A percentile compares a stretch with the other conserved stretches of the same genome.
phyloP scores from a whole-genome alignment of 1,284 basidiomycete genomes.

The Serendipita sp. region DNA sequence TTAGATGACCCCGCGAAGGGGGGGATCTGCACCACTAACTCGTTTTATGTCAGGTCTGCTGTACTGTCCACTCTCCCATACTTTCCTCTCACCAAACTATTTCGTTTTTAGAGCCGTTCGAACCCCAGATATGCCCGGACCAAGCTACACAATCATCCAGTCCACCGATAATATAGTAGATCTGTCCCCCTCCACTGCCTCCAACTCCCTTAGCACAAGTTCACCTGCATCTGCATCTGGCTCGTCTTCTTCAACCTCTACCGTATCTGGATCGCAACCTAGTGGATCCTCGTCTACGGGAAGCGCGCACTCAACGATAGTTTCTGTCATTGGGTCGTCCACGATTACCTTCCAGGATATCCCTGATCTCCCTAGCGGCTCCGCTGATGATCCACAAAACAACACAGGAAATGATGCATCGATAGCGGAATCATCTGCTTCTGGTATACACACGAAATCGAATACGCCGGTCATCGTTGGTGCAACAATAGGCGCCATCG shows the following conservation, averaged over 20 bases:
- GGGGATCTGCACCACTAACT: background rate
- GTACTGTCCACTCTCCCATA: background rate
- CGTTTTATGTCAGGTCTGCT: background rate
- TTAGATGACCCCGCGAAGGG: background rate
- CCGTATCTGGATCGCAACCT: background rate
- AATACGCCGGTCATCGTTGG: background rate
- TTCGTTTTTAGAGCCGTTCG: background rate
- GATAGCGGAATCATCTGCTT: too few relatives aligned
- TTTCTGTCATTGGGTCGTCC: background rate
- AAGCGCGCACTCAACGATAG: background rate
- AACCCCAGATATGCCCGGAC: slow-evolving; percentile 2
- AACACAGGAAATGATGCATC: background rate
- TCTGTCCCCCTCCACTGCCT: background rate
- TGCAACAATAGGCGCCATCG: background rate
- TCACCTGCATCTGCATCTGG: background rate
- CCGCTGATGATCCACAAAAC: background rate
- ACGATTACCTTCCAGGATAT: background rate
- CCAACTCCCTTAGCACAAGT: background rate
- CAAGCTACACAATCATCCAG: background rate
- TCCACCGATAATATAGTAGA: background rate
- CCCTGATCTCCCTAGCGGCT: background rate
- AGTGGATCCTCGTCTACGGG: background rate
- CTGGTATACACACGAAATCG: background rate
- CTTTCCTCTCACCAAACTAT: background rate
- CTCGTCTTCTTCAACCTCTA: background rate